Evolutionary conservation across 2,329 filamentous ascomycete genomes (phyloP).

Genomic region (Claviceps maximensis): DNA sequence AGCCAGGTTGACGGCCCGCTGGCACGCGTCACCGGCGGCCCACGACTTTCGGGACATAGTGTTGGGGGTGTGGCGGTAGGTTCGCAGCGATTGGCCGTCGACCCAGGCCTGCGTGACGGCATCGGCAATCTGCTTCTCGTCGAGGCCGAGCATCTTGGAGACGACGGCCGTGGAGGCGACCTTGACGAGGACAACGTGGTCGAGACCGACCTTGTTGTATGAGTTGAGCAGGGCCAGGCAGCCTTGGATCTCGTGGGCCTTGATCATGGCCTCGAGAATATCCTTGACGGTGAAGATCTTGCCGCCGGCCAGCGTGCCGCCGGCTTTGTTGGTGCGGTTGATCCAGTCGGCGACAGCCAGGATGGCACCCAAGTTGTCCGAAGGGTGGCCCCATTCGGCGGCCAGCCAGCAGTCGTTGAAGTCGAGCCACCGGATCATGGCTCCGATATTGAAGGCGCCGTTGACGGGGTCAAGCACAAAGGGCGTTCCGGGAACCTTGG

Average conservation of each 20-base stretch:
- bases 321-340: slow-evolving; percentile 70
- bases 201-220: slow-evolving; percentile 95
- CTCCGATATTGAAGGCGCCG: slow-evolving; percentile 96
- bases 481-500: slow-evolving; percentile 78
- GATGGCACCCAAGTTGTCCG: slow-evolving; percentile 95
- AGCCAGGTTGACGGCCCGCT: slow-evolving; percentile 82
- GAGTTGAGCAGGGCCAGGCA: slow-evolving; percentile 95
- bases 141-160: slow-evolving; percentile 85
- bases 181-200: slow-evolving; percentile 97
- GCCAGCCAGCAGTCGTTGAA: slow-evolving; percentile 99
- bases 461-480: slow-evolving; percentile 93
- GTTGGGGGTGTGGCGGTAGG: slow-evolving; percentile 94
- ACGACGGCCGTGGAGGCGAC: slow-evolving; percentile 90
- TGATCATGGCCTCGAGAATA: slow-evolving; percentile 94
- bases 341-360: slow-evolving; percentile 96
- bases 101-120: slow-evolving; percentile 96
- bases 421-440: slow-evolving; percentile 98
- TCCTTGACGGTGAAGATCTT: slow-evolving; percentile 83
- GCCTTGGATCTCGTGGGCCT: slow-evolving; percentile 98
- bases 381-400: slow-evolving; percentile 97
- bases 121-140: slow-evolving; percentile 82
- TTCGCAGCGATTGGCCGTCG: slow-evolving; percentile 88
- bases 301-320: slow-evolving; percentile 69
- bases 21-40: slow-evolving; percentile 96
- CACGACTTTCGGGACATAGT: slow-evolving; percentile 99